phyloP scores from a whole-genome alignment of 257 asterid species.

The Marsdenia floribunda region DNA sequence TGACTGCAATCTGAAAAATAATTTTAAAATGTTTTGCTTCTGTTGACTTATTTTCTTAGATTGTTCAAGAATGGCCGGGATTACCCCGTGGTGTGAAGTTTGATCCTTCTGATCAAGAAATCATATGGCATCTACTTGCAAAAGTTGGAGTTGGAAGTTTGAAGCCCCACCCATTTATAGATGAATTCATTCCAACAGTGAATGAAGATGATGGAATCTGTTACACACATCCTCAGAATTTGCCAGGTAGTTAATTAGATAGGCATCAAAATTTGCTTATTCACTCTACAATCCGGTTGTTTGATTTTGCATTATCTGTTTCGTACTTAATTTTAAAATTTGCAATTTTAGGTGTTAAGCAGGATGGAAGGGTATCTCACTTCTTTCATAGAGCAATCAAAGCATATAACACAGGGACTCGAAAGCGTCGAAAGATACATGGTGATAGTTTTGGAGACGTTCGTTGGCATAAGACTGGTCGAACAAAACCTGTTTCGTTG shows the following conservation, averaged over 20 bases:
- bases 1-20: not conserved
- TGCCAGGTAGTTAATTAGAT: constrained; percentile 56
- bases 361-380: constrained; percentile 84
- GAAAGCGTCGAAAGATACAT: constrained; percentile 86
- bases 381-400: constrained; percentile 91
- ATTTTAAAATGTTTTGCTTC: not conserved
- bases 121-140: constrained; percentile 75
- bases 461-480: constrained; percentile 98
- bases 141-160: constrained; percentile 49
- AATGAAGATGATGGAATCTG: constrained; percentile 90
- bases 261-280: not conserved
- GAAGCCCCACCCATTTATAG: constrained; percentile 70
- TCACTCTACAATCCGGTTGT: not conserved
- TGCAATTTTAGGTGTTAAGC: constrained; percentile 67
- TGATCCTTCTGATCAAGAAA: constrained; percentile 91
- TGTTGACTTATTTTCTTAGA: constrained; percentile 34
- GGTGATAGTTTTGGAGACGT: constrained; percentile 70
- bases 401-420: constrained; percentile 87
- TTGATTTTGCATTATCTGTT: constrained; percentile 3
- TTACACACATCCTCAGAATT: constrained; percentile 86
- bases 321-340: not conserved
- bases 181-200: constrained; percentile 82
- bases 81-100: constrained; percentile 93
- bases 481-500: constrained; percentile 74
- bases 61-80: constrained; percentile 89